A percentile compares a stretch with the other conserved stretches of the same genome.
Conservation (phyloP, 495 filamentous ascomycete genomes). For the Aspergillus olivimuriae region DNA sequence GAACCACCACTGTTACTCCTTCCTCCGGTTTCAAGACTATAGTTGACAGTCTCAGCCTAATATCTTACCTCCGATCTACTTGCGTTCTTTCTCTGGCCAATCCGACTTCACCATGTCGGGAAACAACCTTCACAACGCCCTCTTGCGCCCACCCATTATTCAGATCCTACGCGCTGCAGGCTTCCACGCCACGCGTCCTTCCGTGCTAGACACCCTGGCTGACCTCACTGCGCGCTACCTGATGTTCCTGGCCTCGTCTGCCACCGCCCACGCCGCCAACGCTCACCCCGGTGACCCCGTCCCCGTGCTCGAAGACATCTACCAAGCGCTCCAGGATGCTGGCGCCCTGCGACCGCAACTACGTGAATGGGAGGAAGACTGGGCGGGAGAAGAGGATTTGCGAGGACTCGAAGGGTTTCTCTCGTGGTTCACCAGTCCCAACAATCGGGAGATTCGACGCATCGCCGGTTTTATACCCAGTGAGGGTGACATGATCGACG, state of each 20-base stretch:
- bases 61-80: too few relatives aligned
- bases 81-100: not conserved
- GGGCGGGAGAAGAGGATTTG: conserved; percentile 61
- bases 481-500: conserved; percentile 39
- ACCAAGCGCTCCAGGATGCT: conserved; percentile 71
- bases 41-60: not conserved
- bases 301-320: conserved; percentile 66
- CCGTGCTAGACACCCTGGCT: conserved; percentile 70
- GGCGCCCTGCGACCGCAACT: conserved; percentile 62
- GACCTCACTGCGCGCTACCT: conserved; percentile 73
- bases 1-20: not conserved
- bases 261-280: conserved; percentile 54
- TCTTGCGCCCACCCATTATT: conserved; percentile 74
- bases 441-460: conserved; percentile 66
- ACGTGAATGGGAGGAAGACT: conserved; percentile 51
- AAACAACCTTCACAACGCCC: conserved; percentile 58
- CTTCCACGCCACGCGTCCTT: conserved; percentile 67
- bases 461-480: conserved; percentile 50
- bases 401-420: conserved; percentile 67
- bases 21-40: not conserved
- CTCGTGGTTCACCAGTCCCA: conserved; percentile 62
- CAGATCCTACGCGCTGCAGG: conserved; percentile 83
- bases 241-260: conserved; percentile 55
- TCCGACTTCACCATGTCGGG: conserved; percentile 28
- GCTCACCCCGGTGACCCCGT: conserved; percentile 43